These are phyloP conservation scores for Rhizopogon rudus DNA, from an alignment of 768 basidiomycete species.

Conservation along the genomic window DNA sequence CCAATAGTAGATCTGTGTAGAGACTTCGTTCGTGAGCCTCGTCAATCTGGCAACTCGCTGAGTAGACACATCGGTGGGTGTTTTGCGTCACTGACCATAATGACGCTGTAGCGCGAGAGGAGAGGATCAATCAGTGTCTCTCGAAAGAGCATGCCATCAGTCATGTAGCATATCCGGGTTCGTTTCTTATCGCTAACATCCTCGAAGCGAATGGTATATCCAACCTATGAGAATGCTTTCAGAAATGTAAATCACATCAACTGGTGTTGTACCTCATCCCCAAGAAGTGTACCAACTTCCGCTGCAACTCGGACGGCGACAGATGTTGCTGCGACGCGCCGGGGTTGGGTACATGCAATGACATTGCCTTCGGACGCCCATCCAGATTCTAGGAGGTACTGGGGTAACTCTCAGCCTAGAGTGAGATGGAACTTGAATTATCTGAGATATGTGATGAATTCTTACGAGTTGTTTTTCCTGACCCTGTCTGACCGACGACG, in stretches of 20 bases:
- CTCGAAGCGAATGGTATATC: conserved; percentile 96
- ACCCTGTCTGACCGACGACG: conserved; percentile 93
- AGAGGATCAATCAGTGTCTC: conserved; percentile 91
- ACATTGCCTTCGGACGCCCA: conserved; percentile 82
- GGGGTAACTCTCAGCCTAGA: conserved; percentile 73
- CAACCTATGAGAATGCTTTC: conserved; percentile 54
- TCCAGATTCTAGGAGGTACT: conserved; percentile 91
- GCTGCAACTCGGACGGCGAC: conserved; percentile 87
- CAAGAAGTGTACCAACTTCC: conserved; percentile 86
- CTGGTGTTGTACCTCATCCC: conserved; percentile 68
- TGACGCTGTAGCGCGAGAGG: conserved; percentile 87
- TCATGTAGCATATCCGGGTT: conserved; percentile 93
- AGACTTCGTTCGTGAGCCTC: conserved; percentile 96
- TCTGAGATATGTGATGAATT: conserved; percentile 6
- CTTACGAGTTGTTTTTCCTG: conserved; percentile 96
- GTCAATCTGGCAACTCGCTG: conserved; percentile 60
- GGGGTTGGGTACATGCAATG: conserved; percentile 90
- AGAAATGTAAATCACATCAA: conserved; percentile 17
- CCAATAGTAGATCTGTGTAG: conserved; percentile 93
- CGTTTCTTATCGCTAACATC: conserved; percentile 80
- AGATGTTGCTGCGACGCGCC: conserved; percentile 92
- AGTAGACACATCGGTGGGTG: conserved; percentile 1
- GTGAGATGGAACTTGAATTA: conserved; percentile 2
- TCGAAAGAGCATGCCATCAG: conserved; percentile 97
- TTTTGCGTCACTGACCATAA: conserved; percentile 62